These are phyloP conservation scores for Yamadazyma scolyti DNA, from an alignment of 805 yeast genomes.

Conservation along the genomic window DNA sequence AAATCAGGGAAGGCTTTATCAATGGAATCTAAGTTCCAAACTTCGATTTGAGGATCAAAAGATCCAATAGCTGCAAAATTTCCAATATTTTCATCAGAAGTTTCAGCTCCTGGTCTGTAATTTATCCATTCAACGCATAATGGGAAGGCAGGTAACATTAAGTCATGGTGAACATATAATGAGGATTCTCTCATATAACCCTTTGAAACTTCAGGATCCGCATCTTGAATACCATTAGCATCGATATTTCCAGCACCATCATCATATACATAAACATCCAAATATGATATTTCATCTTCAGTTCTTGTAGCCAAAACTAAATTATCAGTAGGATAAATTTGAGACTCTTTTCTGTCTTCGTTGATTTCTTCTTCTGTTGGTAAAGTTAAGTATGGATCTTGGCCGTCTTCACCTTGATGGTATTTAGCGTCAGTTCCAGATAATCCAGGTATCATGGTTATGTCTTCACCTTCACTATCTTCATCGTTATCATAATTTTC, in stretches of 20 bases:
- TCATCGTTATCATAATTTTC: constrained; percentile 77
- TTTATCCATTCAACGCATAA: constrained; percentile 94
- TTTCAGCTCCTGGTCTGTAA: constrained; percentile 54
- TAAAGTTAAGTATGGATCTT: constrained; percentile 60
- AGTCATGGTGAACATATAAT: constrained; percentile 91
- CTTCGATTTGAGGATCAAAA: constrained; percentile 94
- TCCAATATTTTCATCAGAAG: constrained; percentile 46
- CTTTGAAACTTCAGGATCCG: constrained; percentile 72
- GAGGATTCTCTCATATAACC: constrained; percentile 71
- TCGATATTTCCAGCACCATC: constrained; percentile 88
- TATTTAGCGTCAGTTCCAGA: constrained; percentile 55
- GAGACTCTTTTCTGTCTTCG: constrained; percentile 82
- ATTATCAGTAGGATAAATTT: constrained; percentile 86
- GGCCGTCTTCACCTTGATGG: constrained; percentile 44
- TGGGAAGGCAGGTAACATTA: constrained; percentile 97
- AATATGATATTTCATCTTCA: constrained; percentile 88
- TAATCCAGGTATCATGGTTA: constrained; percentile 71
- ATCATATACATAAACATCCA: constrained; percentile 93
- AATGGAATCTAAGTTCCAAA: constrained; percentile 91
- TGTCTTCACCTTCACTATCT: constrained; percentile 53
- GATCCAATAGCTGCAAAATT: constrained; percentile 97
- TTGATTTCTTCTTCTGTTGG: constrained; percentile 60
- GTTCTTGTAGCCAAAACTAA: constrained; percentile 89
- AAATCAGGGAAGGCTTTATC: constrained; percentile 95
- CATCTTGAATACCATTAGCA: constrained; percentile 64